Base-by-base conservation (phyloP, 116 monocot genomes). In the Posidonia oceanica region DNA sequence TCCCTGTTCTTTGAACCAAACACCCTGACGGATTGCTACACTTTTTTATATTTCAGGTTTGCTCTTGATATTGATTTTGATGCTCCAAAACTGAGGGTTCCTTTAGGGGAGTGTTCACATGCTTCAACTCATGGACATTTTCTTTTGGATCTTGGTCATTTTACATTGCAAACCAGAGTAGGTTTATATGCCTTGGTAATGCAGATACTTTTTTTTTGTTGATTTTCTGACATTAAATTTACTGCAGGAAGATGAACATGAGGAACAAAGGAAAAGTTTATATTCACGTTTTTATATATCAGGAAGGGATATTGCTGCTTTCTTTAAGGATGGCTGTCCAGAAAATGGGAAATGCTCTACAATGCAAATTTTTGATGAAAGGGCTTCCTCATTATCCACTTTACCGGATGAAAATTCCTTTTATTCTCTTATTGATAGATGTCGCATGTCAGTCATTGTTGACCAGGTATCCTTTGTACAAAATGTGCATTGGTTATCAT, bases 101-200 rank as follows among this genome's bases (percentile, higher is more conserved):
- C 96, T 29, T 75, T 96, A 69, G 81, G 54, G 5, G 36, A 65
- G 23, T 44, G 64, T 77, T 37, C 64, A 48, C 72, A 70, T 75
- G 54, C 65, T 42, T 73, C 40, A 13, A 75, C 59, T 66, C 36
- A 67, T 66, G 75, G 84, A 63, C 75, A 89, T 37, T 96, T 96
- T 80, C 74, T 96, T 70, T 71, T 96, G 70, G 96, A 96, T 79
- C 89, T 96, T 80, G 96, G 96, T 63, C 88, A 96, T 83, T 96
- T 96, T 75, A 96, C 86, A 62, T 63, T 96, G 75, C 81, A 81
- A 78, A 91, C 91, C 17, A 81, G 79, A 79, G 96, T 96, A 80
- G 80, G 80, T 74, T 61, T 15, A 61, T 15, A 61, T 66, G 69
- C 7, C 52, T 72, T 61, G 0, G 15, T n/a, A 48, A 15, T 7